Base-by-base conservation (phyloP, 352 stramenopile species). In the Pythium aquatile region DNA sequence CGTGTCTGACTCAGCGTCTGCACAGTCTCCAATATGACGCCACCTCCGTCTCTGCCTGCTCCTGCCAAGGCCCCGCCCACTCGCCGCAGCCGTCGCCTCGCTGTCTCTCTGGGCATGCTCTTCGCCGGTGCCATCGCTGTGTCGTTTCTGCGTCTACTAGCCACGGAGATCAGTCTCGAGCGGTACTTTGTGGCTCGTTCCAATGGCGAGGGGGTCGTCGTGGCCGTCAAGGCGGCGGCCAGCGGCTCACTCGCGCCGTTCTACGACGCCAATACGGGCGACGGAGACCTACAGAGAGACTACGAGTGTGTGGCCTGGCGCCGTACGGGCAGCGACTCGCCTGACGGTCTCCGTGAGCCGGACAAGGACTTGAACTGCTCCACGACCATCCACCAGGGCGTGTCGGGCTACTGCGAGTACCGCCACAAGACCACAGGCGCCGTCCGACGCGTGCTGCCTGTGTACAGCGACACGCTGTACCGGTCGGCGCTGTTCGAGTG, bases 401-500 rank as follows among this genome's bases (percentile, higher is more conserved):
- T 39, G 3, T 69, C 67, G 1, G 67, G 67, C 28, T 73, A 63
- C 56, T 73, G 67, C 51, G 61, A 69, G 35, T 46, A 66, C 48
- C 35, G 52, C 14, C 47, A 61, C 44, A 54, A 30, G 37, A 4
- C 3, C 6, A 66, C 47, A 2, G 46, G 46, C 11, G 40, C 17
- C 16, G 40, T n/a, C 9, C 30, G 52, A 2, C 58, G 65, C 10
- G 58, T 72, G 32, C 37, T 72, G 26, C 47, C 57, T 26, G 63
- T 47, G 52, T 47, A 72, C 52, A 64, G 65, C 52, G 39, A 54
- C 10, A 60, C 65, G 39, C 44, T 67, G 2, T 46, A 40, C 17
- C 16, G 11, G 1, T 13, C 53, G 10, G n/a, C 20, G 9, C 28
- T 30, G n/a, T 56, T 69, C 32, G 30, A 39, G 30, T 69, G 63